Percentiles rank a stretch among this genome's conserved stretches.
phyloP scores from a whole-genome alignment of 2,329 filamentous ascomycete species.

The Dryadomyces quercivorus region DNA sequence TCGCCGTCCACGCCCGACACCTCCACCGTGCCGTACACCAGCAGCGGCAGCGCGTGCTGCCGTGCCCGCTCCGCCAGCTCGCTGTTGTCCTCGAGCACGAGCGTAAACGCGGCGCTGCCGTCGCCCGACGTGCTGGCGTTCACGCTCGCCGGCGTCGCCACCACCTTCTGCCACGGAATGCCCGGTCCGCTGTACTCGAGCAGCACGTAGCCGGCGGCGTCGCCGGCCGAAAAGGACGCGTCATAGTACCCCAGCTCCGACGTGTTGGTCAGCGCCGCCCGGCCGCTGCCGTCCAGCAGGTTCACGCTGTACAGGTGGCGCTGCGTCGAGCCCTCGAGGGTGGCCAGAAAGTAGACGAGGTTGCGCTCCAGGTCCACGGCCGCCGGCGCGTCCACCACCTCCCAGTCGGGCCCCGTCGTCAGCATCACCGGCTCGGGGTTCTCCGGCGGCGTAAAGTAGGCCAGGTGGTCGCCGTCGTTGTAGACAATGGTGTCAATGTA shows the following conservation, averaged over 20 bases:
- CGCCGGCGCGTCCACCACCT: constrained; percentile 76
- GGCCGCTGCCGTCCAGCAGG: constrained; percentile 61
- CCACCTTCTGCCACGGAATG: constrained; percentile 82
- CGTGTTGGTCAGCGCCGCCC: constrained; percentile 58
- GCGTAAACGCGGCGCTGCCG: constrained; percentile 38
- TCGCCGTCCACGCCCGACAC: constrained; percentile 37
- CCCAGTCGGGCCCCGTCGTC: constrained; percentile 72
- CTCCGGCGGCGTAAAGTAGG: constrained; percentile 84
- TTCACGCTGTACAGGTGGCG: constrained; percentile 86
- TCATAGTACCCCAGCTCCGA: constrained; percentile 65
- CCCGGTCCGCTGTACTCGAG: constrained; percentile 73
- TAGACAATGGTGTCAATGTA: constrained; percentile 88
- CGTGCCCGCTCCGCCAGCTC: constrained; percentile 56
- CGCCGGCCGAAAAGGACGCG: constrained; percentile 71
- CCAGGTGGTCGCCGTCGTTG: constrained; percentile 79
- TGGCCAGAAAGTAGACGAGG: constrained; percentile 80
- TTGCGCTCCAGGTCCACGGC: constrained; percentile 77
- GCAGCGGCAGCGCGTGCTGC: constrained; percentile 68
- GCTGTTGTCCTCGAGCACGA: constrained; percentile 67
- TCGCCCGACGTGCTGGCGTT: constrained; percentile 36
- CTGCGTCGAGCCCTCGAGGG: constrained; percentile 78
- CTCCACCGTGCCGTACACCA: constrained; percentile 74
- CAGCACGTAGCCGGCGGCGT: constrained; percentile 70
- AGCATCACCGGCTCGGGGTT: constrained; percentile 72
- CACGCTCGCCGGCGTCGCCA: constrained; percentile 52